Base-by-base conservation (phyloP, 371 early-diverging fungal genomes). In the Mucor irregularis region DNA sequence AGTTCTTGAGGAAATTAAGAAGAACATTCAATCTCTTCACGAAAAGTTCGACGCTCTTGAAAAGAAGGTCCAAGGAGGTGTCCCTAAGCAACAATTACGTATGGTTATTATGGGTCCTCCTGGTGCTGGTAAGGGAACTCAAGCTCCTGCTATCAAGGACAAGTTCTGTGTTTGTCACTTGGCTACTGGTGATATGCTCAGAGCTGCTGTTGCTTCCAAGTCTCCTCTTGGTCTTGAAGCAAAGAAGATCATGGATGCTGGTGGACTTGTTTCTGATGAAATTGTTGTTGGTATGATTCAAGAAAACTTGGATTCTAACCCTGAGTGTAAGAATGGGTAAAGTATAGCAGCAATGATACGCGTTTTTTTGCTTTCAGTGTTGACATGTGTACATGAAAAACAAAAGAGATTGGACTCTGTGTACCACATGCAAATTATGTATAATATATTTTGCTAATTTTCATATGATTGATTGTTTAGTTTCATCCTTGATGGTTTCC, bases 401-500 rank as follows among this genome's bases (percentile, higher is more conserved):
- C 4, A 34, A 11, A 34, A n/a, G 10, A 11, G 13, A 34, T 25
- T 37, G 10, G 9, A 19, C 2, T 16, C 4, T 3, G 6, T 8
- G 16, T 39, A 22, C 21, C 17, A 10, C 24, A 42, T 25, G 24
- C 17, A 25, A 42, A 42, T 35, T 42, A 42, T 42, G 24, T 40
- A n/a, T n/a, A n/a, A n/a, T n/a, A n/a, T 46, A 38, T 49, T 17
- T 40, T 24, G 5, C 42, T 42, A 42, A 42, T 42, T 8, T 37
- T 42, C 24, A 5, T 25, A 42, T 19, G 25, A 16, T 21, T 45
- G 40, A 13, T 40, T 24, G 17, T 26, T 17, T 29, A 85, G 88
- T 62, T 99, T 98, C 82, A 96, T 99, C 68, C 84, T 99, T n/a
- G 99, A 99, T 74, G 99, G 99, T 37, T 99, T 98, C 90, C 99